Evolutionary conservation across 192 early-diverging fungal genomes (phyloP).

Genomic region (Coemansia asiatica): DNA sequence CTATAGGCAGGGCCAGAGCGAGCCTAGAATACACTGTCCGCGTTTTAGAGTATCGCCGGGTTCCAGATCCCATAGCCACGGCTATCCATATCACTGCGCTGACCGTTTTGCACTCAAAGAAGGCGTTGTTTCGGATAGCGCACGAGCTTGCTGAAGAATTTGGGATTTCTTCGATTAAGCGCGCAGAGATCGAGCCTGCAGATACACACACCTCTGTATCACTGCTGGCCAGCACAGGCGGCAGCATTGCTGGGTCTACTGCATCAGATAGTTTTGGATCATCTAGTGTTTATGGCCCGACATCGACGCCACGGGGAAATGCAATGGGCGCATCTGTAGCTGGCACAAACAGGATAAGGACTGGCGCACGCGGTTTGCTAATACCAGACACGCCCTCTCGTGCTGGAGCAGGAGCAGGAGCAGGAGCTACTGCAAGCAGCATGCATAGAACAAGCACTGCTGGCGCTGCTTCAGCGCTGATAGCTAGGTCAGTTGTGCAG

Average conservation of each 20-base stretch:
- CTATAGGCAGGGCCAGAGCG: constrained; percentile 28
- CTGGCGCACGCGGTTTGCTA: constrained; percentile 44
- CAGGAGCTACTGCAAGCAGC: constrained; percentile 1
- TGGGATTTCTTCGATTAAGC: constrained; percentile 49
- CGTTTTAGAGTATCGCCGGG: constrained; percentile 36
- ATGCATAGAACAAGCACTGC: constrained; percentile 11
- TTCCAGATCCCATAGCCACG: constrained; percentile 38
- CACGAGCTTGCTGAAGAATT: constrained; percentile 56
- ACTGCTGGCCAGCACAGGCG: background rate
- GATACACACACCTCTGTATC: constrained; percentile 21
- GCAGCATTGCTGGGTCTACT: constrained; percentile 5
- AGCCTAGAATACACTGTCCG: constrained; percentile 32
- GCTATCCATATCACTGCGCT: constrained; percentile 50
- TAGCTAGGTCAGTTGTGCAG: constrained; percentile 28
- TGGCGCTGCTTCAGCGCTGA: constrained; percentile 6
- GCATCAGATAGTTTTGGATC: background rate
- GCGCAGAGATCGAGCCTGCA: constrained; percentile 45
- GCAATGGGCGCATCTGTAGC: constrained; percentile 32
- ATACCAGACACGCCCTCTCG: constrained; percentile 46
- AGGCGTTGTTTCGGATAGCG: constrained; percentile 46
- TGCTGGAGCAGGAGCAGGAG: constrained; percentile 5
- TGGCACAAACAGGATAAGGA: constrained; percentile 32
- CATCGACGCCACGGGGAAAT: constrained; percentile 21
- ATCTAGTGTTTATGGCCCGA: background rate
- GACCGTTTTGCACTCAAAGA: constrained; percentile 33